A percentile compares a stretch with the other conserved stretches of the same genome.
phyloP scores from a whole-genome alignment of 352 stramenopile species.

The Pythium monospermum region DNA sequence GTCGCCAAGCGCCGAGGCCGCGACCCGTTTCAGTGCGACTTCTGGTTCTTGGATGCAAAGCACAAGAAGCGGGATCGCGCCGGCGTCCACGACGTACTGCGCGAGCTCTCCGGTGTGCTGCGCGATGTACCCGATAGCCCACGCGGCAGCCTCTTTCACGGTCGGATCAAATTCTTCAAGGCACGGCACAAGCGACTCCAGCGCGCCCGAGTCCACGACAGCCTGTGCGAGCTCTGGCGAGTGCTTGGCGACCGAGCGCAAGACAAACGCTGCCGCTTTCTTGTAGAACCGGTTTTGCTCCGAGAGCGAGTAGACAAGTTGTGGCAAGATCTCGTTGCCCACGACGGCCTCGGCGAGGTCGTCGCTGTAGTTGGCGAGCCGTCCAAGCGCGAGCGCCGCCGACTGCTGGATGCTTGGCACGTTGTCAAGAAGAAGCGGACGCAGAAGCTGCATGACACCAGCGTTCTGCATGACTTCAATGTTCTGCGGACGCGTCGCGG shows the following conservation, averaged over 20 bases:
- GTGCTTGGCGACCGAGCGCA: constrained; percentile 93
- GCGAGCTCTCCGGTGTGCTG: constrained; percentile 92
- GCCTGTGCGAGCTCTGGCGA: constrained; percentile 92
- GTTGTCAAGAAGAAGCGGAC: constrained; percentile 92
- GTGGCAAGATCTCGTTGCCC: constrained; percentile 94
- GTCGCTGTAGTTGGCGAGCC: constrained; percentile 94
- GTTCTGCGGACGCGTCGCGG: constrained; percentile 92
- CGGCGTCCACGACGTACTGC: constrained; percentile 92
- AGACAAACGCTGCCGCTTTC: constrained; percentile 92
- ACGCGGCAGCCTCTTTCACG: constrained; percentile 93
- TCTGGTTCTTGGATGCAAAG: constrained; percentile 95
- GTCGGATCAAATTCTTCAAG: constrained; percentile 95
- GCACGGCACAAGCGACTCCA: constrained; percentile 91
- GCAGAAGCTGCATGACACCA: constrained; percentile 93
- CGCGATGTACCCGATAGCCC: constrained; percentile 95
- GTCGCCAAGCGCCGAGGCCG: constrained; percentile 89
- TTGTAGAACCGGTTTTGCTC: constrained; percentile 96
- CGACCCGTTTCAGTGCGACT: constrained; percentile 93
- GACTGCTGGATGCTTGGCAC: constrained; percentile 95
- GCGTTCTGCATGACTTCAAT: constrained; percentile 97
- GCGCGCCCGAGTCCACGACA: constrained; percentile 89
- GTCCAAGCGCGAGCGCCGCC: constrained; percentile 88
- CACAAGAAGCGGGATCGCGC: constrained; percentile 90
- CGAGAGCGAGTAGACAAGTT: constrained; percentile 94
- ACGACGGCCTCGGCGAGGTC: constrained; percentile 93